Evolutionary conservation across 805 yeast species (phyloP).

Genomic region (Saccharomycopsis oosterbeekiorum): DNA sequence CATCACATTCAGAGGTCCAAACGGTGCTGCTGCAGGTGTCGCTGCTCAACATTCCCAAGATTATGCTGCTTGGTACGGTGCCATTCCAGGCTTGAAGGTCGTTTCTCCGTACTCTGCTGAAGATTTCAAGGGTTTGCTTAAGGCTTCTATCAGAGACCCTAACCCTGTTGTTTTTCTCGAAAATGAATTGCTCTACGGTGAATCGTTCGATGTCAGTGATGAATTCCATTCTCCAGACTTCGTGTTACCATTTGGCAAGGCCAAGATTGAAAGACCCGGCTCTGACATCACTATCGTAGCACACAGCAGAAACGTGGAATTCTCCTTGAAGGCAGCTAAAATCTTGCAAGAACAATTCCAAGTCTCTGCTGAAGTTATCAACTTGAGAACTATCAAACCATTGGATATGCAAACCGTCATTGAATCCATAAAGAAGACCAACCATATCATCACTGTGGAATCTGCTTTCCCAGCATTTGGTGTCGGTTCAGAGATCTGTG

Average conservation of each 20-base stretch:
- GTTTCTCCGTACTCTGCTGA: slow-evolving; percentile 91
- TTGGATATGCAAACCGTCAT: slow-evolving; percentile 81
- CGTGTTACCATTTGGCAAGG: slow-evolving; percentile 87
- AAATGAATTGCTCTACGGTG: slow-evolving; percentile 92
- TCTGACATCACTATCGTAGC: slow-evolving; percentile 81
- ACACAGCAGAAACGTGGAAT: slow-evolving; percentile 84
- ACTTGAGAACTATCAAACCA: slow-evolving; percentile 95
- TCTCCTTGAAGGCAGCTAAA: slow-evolving; percentile 86
- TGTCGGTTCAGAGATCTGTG: slow-evolving; percentile 96
- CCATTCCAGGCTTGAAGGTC: slow-evolving; percentile 96
- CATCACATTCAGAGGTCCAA: slow-evolving; percentile 97
- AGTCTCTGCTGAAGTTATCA: slow-evolving; percentile 85
- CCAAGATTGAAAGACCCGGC: slow-evolving; percentile 92
- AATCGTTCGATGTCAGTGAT: slow-evolving; percentile 78
- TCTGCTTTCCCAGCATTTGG: slow-evolving; percentile 98
- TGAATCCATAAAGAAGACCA: slow-evolving; percentile 89
- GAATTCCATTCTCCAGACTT: slow-evolving; percentile 85
- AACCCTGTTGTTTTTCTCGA: slow-evolving; percentile 95
- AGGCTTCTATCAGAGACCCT: slow-evolving; percentile 97
- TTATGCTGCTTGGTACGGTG: slow-evolving; percentile 95
- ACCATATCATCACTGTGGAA: slow-evolving; percentile 92
- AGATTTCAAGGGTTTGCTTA: slow-evolving; percentile 90
- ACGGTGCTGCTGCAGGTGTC: slow-evolving; percentile 99
- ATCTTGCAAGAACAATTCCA: slow-evolving; percentile 73
- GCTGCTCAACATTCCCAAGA: slow-evolving; percentile 99